Percentiles rank a stretch among this genome's conserved stretches.
phyloP scores from a whole-genome alignment of 208 protist species.

The Herpetomonas samuelpessoai region DNA sequence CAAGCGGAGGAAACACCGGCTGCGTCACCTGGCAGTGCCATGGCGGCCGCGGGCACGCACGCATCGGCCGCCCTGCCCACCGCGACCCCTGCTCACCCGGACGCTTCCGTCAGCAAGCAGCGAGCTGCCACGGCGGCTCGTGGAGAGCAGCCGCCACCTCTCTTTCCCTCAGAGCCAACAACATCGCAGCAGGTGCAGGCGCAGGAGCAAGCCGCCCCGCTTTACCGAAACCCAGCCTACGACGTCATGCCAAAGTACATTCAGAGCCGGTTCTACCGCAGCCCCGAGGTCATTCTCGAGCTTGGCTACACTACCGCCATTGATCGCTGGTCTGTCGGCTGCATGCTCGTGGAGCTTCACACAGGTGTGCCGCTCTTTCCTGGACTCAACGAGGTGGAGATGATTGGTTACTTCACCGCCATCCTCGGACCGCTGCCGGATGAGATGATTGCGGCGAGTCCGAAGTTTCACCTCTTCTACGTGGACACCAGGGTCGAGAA shows the following conservation, averaged over 20 bases:
- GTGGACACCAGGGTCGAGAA: not conserved
- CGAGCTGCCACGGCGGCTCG: too few species aligned
- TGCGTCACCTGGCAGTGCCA: too few species aligned
- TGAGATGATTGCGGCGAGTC: slow-evolving; percentile 69
- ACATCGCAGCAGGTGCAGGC: too few species aligned
- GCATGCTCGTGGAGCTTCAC: slow-evolving; percentile 98
- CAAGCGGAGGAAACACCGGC: too few species aligned
- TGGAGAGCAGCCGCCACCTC: too few species aligned
- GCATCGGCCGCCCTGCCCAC: not conserved
- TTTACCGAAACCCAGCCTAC: slow-evolving; percentile 25
- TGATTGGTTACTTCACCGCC: slow-evolving; percentile 92
- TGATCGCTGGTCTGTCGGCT: slow-evolving; percentile 99
- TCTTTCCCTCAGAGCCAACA: too few species aligned
- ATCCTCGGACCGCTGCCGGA: slow-evolving; percentile 71
- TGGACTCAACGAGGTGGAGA: slow-evolving; percentile 94
- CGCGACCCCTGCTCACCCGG: not conserved
- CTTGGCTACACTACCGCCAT: slow-evolving; percentile 94
- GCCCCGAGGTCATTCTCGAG: slow-evolving; percentile 96
- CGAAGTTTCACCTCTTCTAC: slow-evolving; percentile 58
- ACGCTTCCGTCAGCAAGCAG: not conserved
- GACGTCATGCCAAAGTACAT: slow-evolving; percentile 87
- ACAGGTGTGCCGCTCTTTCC: slow-evolving; percentile 96
- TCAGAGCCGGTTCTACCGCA: slow-evolving; percentile 98
- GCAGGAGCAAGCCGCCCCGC: not conserved
- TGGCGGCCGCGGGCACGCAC: not conserved